Evolutionary conservation across 2,329 filamentous ascomycete genomes (phyloP).

Genomic region (Neospermospora avenae): DNA sequence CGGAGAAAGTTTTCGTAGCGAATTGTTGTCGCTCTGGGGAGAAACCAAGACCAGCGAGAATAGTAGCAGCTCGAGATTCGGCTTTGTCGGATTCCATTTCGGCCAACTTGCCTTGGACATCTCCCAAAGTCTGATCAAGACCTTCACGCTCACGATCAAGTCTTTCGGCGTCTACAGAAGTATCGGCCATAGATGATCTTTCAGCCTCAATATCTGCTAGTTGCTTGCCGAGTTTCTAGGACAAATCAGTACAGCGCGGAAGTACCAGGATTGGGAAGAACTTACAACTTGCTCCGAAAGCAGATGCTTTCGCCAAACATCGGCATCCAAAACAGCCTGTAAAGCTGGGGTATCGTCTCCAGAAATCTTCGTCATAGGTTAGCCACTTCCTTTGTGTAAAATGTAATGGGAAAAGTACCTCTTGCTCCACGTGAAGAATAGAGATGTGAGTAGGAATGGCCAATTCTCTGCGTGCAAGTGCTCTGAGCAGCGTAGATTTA

Average conservation of each 20-base stretch:
- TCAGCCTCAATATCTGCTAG: slow-evolving; percentile 75
- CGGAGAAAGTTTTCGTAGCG: slow-evolving; percentile 96
- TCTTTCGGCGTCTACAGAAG: slow-evolving; percentile 80
- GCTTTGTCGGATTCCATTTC: slow-evolving; percentile 99
- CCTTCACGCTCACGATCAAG: slow-evolving; percentile 87
- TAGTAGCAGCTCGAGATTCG: slow-evolving; percentile 90
- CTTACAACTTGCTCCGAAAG: slow-evolving; percentile 80
- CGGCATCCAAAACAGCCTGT: slow-evolving; percentile 93
- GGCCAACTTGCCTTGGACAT: slow-evolving; percentile 85
- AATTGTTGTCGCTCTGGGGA: slow-evolving; percentile 88
- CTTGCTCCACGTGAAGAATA: slow-evolving; percentile 98
- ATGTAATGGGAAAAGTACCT: slow-evolving; percentile 51
- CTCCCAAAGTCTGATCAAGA: slow-evolving; percentile 83
- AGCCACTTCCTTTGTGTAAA: not conserved
- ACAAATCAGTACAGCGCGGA: not conserved
- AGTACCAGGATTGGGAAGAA: slow-evolving; percentile 21
- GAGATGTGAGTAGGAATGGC: slow-evolving; percentile 96
- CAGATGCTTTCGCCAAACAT: slow-evolving; percentile 97
- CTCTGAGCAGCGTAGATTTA: slow-evolving; percentile 91
- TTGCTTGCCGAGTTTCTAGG: slow-evolving; percentile 69
- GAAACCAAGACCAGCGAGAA: slow-evolving; percentile 95
- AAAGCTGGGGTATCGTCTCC: slow-evolving; percentile 94
- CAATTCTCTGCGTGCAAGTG: slow-evolving; percentile 88
- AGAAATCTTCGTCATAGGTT: slow-evolving; percentile 59
- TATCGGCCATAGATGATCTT: slow-evolving; percentile 79